Percentiles rank a stretch among this genome's conserved stretches.
Conservation (phyloP, 192 early-diverging fungal genomes). For the Chytriomyces confervae region DNA sequence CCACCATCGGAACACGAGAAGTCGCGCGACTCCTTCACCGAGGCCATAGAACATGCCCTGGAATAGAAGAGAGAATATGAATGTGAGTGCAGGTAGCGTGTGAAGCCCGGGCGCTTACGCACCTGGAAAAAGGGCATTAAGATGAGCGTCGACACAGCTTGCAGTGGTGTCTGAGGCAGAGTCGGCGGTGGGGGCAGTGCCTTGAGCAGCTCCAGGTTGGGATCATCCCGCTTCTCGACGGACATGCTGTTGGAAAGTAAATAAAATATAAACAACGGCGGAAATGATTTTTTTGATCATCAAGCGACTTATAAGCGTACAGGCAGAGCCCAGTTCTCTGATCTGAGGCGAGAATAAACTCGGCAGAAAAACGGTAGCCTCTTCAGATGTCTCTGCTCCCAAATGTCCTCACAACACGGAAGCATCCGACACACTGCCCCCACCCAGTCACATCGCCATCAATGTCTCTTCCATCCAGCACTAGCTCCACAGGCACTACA, state of each 20-base stretch:
- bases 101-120: neutral
- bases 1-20: constrained; percentile 51
- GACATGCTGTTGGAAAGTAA: neutral
- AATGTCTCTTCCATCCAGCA: neutral
- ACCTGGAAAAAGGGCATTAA: constrained; percentile 40
- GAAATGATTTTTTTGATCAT: no score
- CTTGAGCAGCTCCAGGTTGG: constrained; percentile 7
- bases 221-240: neutral
- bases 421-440: neutral
- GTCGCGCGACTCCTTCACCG: constrained; percentile 56
- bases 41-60: constrained; percentile 62
- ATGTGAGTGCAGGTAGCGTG: neutral
- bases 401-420: neutral
- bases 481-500: constrained; percentile 5
- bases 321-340: no score
- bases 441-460: neutral
- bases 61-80: constrained; percentile 17
- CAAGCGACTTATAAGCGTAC: no score
- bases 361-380: neutral
- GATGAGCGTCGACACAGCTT: constrained; percentile 18
- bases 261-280: neutral
- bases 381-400: neutral
- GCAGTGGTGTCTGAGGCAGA: constrained; percentile 24
- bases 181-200: constrained; percentile 22
- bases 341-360: no score